Evolutionary conservation across 305 asterid species (phyloP).

Genomic region (Solanum hybrid): DNA sequence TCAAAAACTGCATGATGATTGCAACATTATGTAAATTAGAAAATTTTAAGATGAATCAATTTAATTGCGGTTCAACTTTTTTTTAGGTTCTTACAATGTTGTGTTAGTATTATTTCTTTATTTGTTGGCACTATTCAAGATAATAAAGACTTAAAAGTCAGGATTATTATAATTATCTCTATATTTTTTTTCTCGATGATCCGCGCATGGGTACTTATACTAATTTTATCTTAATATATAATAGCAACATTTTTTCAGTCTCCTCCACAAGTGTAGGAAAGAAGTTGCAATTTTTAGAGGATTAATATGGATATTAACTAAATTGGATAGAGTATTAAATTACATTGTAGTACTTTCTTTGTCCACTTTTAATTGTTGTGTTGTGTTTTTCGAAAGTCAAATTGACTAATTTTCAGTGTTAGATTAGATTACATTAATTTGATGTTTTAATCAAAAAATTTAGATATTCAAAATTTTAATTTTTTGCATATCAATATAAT

Average conservation of each 20-base stretch:
- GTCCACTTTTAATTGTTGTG: no score
- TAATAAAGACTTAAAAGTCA: background rate
- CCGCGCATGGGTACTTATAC: background rate
- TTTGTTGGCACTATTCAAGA: background rate
- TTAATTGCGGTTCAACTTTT: background rate
- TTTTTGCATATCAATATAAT: background rate
- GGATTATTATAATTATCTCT: background rate
- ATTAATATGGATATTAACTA: background rate
- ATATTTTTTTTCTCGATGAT: no score
- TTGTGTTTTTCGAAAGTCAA: no score
- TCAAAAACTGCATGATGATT: background rate
- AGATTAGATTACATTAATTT: no score
- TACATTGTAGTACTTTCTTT: background rate
- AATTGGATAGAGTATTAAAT: background rate
- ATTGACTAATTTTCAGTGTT: background rate
- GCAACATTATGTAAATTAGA: background rate
- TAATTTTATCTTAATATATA: background rate
- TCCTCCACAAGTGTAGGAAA: background rate
- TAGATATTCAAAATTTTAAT: no score
- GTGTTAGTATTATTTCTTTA: no score
- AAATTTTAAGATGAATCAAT: background rate
- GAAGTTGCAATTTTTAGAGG: background rate
- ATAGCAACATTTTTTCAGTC: background rate
- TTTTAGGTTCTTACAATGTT: background rate
- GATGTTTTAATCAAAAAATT: no score